phyloP scores from a whole-genome alignment of 73 alveolate genomes.

The Tetrahymena malaccensis region DNA sequence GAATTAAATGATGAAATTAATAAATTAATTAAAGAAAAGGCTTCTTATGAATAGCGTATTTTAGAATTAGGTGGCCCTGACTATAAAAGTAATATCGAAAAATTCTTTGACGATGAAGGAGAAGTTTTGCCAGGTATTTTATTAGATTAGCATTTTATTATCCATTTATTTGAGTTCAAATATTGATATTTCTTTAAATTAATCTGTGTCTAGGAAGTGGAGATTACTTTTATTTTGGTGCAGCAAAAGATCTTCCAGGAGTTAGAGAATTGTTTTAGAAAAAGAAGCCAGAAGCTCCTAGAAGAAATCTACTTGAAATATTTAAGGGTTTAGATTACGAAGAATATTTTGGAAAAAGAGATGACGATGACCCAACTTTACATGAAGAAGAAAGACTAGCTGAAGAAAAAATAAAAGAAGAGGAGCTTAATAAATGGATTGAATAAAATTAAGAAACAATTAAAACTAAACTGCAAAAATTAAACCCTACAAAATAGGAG shows the following conservation, averaged over 20 bases:
- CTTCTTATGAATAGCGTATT: constrained; percentile 88
- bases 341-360: not conserved
- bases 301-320: not conserved
- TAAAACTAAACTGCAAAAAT: not conserved
- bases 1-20: constrained; percentile 95
- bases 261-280: constrained; percentile 85
- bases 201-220: constrained; percentile 51
- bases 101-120: constrained; percentile 78
- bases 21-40: constrained; percentile 79
- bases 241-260: constrained; percentile 93
- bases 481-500: not conserved
- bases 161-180: not conserved
- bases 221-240: constrained; percentile 94
- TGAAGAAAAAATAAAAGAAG: not conserved
- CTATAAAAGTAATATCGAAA: constrained; percentile 64
- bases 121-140: constrained; percentile 69
- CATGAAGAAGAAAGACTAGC: not conserved
- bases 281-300: constrained; percentile 80
- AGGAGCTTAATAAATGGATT: not conserved
- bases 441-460: not conserved
- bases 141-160: not conserved
- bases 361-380: not conserved
- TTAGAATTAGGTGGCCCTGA: constrained; percentile 95
- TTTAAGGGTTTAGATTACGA: not conserved
- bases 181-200: not conserved